Evolutionary conservation across 148 eudicot genomes (phyloP).

Genomic region (Chenopodium suecicum): DNA sequence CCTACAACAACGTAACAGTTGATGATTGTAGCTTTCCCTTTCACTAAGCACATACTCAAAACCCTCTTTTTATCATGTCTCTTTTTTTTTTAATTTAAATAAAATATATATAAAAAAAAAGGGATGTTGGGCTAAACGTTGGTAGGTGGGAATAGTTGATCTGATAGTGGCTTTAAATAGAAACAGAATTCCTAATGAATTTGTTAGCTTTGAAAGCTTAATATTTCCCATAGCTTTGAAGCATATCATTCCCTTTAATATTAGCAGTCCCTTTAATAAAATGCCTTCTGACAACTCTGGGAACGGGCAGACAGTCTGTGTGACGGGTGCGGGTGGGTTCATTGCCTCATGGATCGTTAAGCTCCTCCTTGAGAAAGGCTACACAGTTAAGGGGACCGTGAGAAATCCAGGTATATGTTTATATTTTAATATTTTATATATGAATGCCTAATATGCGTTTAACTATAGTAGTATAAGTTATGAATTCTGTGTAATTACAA

Average conservation of each 20-base stretch:
- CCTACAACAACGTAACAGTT: background rate
- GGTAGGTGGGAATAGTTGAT: conserved; percentile 30
- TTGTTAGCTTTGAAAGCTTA: conserved; percentile 22
- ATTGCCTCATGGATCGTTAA: conserved; percentile 94
- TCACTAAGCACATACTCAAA: conserved; percentile 25
- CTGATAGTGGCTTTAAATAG: conserved; percentile 27
- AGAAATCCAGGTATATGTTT: conserved; percentile 70
- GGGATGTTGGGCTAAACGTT: background rate
- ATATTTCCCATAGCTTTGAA: conserved; percentile 13
- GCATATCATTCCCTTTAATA: too few species aligned
- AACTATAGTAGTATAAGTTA: too few species aligned
- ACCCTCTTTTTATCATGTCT: background rate
- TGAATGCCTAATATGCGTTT: too few species aligned
- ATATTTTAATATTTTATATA: too few species aligned
- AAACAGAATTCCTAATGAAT: conserved; percentile 1
- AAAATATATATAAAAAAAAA: too few species aligned
- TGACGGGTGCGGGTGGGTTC: conserved; percentile 95
- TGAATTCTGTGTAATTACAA: too few species aligned
- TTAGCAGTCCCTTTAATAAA: too few species aligned
- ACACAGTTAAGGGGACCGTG: conserved; percentile 76
- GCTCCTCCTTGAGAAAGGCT: conserved; percentile 69
- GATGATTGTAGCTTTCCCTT: conserved; percentile 5
- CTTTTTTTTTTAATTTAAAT: background rate
- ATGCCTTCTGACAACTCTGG: conserved; percentile 29
- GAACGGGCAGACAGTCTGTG: conserved; percentile 60